Evolutionary conservation across 768 basidiomycete genomes (phyloP), one percentile per base, ranked within the genome.

Genomic region (Panus rudis): DNA sequence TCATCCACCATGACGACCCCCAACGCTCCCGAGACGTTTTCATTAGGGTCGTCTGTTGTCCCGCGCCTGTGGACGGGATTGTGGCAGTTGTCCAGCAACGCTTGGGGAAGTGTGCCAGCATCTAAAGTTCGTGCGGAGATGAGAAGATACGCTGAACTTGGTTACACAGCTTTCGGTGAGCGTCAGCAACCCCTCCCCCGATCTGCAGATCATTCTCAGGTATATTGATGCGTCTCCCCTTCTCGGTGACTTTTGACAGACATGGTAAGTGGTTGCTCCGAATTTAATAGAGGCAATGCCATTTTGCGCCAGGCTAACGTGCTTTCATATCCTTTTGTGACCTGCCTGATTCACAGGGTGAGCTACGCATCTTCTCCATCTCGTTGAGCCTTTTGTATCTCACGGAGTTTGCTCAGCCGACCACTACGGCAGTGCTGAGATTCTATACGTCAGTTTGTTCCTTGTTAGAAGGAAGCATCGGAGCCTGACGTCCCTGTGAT

Each of bases 391-490:
- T 10, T 10, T 30, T 30, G 28, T n/a, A 30, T 30, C 28, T 30
- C n/a, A 30, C 28, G n/a, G 10, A 41, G 30, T 45, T 37, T 45
- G 42, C 45, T 5, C 50, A 85, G 87, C 87, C 53, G 87, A 90
- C 67, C 88, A 90, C 63, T 90, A 90, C 67, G 87, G 87, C 12
- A 76, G 79, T 54, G 76, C 87, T 22, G 87, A 90, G 59, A 74
- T 82, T 49, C 73, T 87, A 48, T 88, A 84, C 51, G 87, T 88
- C 63, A 44, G 76, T 28, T 20, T n/a, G 23, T 25, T 30, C 37
- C 39, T 20, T 31, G 23, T 13, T 45, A n/a, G 39, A 33, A 40
- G n/a, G n/a, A n/a, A n/a, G 10, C 16, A 10, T 30, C 10, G 10
- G 28, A 30, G 16, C 28, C 16, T 30, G 28, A 30, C 28, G 16